Conservation (phyloP, 2,329 filamentous ascomycete species). For the Aspergillus ochraceus region DNA sequence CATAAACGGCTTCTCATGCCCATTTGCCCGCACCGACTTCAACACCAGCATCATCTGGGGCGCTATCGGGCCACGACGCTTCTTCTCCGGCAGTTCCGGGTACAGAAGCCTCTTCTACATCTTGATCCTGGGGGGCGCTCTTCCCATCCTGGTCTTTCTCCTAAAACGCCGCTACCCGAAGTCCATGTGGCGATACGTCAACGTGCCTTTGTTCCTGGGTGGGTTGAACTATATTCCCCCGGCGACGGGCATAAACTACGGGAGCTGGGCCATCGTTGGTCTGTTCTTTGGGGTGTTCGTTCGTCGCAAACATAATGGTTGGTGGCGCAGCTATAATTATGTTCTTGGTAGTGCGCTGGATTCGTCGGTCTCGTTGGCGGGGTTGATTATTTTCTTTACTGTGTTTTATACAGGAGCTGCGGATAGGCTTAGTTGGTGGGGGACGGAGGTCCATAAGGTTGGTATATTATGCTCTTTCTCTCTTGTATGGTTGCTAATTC, state of each 20-base stretch:
- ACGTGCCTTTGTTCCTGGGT: slow-evolving; percentile 16
- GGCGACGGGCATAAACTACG: slow-evolving; percentile 66
- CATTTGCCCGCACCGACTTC: slow-evolving; percentile 58
- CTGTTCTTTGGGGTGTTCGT: slow-evolving; percentile 65
- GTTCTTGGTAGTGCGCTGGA: slow-evolving; percentile 68
- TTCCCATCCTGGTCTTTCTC: slow-evolving; percentile 58
- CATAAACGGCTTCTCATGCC: slow-evolving; percentile 59
- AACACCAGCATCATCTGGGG: slow-evolving; percentile 70
- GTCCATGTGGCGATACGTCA: slow-evolving; percentile 2
- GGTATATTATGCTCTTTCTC: not conserved
- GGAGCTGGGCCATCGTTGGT: slow-evolving; percentile 66
- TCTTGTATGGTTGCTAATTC: not conserved
- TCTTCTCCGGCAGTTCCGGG: slow-evolving; percentile 61
- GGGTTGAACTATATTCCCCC: slow-evolving; percentile 53
- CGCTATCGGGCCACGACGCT: slow-evolving; percentile 65
- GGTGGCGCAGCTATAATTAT: slow-evolving; percentile 75
- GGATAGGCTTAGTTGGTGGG: slow-evolving; percentile 25
- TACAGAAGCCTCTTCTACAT: slow-evolving; percentile 66
- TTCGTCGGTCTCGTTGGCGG: slow-evolving; percentile 26
- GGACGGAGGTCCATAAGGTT: slow-evolving; percentile 29
- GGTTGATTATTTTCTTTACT: slow-evolving; percentile 28
- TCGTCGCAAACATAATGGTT: slow-evolving; percentile 59
- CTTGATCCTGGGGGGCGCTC: slow-evolving; percentile 64
- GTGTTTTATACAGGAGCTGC: slow-evolving; percentile 27
- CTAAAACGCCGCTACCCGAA: slow-evolving; percentile 60